phyloP scores from a whole-genome alignment of 2,329 filamentous ascomycete genomes.

The Tympanopsis confertula region DNA sequence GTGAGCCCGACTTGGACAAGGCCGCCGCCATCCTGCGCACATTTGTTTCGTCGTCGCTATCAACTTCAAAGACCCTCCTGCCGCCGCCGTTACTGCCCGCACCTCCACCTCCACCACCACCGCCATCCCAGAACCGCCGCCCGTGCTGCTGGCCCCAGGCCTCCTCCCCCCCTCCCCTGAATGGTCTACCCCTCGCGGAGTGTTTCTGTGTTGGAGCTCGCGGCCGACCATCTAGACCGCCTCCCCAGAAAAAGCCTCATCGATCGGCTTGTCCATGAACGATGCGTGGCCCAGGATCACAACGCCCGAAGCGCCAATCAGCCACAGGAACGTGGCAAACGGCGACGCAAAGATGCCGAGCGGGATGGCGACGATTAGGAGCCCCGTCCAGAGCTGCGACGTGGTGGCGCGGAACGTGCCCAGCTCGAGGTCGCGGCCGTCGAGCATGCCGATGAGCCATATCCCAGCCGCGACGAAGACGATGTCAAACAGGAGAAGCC shows the following conservation, averaged over 20 bases:
- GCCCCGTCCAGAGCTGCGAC: slow-evolving; percentile 84
- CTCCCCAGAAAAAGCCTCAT: slow-evolving; percentile 99
- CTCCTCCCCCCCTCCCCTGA: slow-evolving; percentile 68
- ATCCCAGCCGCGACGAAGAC: slow-evolving; percentile 75
- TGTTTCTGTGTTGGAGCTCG: slow-evolving; percentile 87
- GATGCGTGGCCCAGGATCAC: slow-evolving; percentile 89
- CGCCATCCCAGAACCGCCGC: slow-evolving; percentile 22
- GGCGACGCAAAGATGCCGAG: slow-evolving; percentile 77
- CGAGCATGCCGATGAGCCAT: slow-evolving; percentile 81
- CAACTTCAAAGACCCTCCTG: background rate
- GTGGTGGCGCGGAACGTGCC: slow-evolving; percentile 73
- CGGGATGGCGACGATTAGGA: slow-evolving; percentile 73
- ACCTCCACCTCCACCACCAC: slow-evolving; percentile 33
- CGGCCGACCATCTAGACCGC: slow-evolving; percentile 99
- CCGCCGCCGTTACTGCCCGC: slow-evolving; percentile 21
- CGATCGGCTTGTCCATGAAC: slow-evolving; percentile 96
- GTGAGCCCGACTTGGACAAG: slow-evolving; percentile 1
- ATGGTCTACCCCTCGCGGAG: slow-evolving; percentile 98
- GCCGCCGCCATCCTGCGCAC: background rate
- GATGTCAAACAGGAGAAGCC: slow-evolving; percentile 81
- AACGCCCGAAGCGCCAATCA: slow-evolving; percentile 89
- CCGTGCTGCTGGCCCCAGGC: slow-evolving; percentile 37
- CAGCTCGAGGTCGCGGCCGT: slow-evolving; percentile 78
- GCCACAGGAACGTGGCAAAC: slow-evolving; percentile 78
- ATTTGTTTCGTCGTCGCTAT: background rate